A percentile compares a stretch with the other conserved stretches of the same genome.
These are phyloP conservation scores for Pleurotus djamor DNA, from an alignment of 768 basidiomycete species.

Conservation along the genomic window DNA sequence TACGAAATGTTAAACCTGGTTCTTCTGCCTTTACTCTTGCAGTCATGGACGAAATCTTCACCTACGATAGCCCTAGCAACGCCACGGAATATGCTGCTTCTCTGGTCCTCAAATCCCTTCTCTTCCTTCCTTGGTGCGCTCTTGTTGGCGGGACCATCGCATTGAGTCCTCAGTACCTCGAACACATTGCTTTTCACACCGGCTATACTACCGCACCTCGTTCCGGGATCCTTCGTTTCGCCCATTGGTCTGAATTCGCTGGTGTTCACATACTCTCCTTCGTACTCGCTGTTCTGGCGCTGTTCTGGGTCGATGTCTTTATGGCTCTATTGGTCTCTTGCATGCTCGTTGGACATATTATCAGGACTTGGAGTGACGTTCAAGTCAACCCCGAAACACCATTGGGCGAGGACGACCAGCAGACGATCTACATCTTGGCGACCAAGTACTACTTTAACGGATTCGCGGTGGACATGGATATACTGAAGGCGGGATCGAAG, in stretches of 20 bases:
- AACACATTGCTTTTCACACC: conserved; percentile 29
- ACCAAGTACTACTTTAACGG: conserved; percentile 10
- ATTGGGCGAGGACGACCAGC: conserved; percentile 38
- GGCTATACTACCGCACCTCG: conserved; percentile 24
- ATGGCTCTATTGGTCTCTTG: conserved; percentile 21
- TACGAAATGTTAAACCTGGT: neutral
- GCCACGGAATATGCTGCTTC: conserved; percentile 10
- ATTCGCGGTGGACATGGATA: neutral
- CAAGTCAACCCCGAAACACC: conserved; percentile 26
- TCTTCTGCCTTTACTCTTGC: neutral
- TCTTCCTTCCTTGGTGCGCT: conserved; percentile 45
- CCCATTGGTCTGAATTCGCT: conserved; percentile 36
- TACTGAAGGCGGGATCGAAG: neutral
- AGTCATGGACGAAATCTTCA: neutral
- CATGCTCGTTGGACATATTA: conserved; percentile 23
- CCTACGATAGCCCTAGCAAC: conserved; percentile 7
- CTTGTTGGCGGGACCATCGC: conserved; percentile 40
- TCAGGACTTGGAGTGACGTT: conserved; percentile 35
- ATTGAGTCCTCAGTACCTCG: conserved; percentile 32
- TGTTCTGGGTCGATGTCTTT: conserved; percentile 24
- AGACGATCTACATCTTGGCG: conserved; percentile 32
- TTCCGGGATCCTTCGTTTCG: conserved; percentile 34
- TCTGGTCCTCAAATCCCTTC: conserved; percentile 20
- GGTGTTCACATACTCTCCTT: conserved; percentile 36
- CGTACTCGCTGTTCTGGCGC: conserved; percentile 21